Base-by-base conservation (phyloP, 805 yeast genomes). In the Candida germanica region DNA sequence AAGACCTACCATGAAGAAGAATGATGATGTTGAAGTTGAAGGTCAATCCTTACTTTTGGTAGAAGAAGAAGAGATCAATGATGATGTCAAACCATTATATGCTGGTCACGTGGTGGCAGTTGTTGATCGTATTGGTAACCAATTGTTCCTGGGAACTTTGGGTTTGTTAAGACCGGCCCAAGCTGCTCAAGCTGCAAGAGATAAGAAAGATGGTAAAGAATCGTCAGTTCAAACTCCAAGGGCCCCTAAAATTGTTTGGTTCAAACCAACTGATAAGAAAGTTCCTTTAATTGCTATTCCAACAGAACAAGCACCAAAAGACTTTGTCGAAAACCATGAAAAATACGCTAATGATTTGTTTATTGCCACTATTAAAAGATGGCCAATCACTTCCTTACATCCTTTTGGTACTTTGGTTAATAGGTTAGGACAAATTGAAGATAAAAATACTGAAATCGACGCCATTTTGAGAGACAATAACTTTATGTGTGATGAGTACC, bases 21-120 rank as follows among this genome's bases (percentile, higher is more conserved):
- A 88, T 54, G 98, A 93, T 58, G 98, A 93, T 54, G 96, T 93
- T 16, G 98, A 93, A 64, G 98, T 93, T 27, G 98, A 93, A 61
- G 98, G 98, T 29, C 98, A 93, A 62, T 84, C 95, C 2, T 70
- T 93, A 44, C 66, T 93, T 30, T 68, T 93, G 35, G 93, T 84
- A 11, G 98, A 93, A 61, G 98, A 93, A 56, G 97, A 91, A 56
- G 96, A 89, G 59, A 85, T 91, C 48, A 85, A 82, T 52, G 97
- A 91, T 56, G 95, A 87, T 29, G 79, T 79, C 48, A 89, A 87
- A 58, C 98, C 98, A 5, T 69, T 93, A 35, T 93, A 91, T 52
- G 97, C 98, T 1, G 98, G 98, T 15, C 98, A 93, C 54, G 95
- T 93, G 37, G 98, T 93, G 46, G 98, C 98, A 1, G 96, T 93